Evolutionary conservation across 352 stramenopile genomes (phyloP).

Genomic region (Phytopythium kandeliae): DNA sequence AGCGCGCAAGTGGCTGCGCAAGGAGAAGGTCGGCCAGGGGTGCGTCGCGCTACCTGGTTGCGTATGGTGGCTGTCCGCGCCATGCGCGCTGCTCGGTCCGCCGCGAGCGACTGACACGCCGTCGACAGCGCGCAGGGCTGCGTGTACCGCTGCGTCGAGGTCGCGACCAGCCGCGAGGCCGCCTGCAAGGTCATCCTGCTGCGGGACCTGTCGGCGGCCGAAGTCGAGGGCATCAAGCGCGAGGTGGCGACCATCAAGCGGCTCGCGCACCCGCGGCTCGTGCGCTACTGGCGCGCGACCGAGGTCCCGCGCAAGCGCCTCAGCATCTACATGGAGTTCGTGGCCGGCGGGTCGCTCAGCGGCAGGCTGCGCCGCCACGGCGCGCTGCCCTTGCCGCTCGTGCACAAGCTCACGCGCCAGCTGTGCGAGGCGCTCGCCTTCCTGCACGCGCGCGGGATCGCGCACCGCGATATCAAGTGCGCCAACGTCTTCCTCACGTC

Average conservation of each 20-base stretch:
- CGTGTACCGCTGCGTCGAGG: conserved; percentile 68
- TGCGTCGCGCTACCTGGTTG: conserved; percentile 12
- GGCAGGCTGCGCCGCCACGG: conserved; percentile 43
- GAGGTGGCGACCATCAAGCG: conserved; percentile 69
- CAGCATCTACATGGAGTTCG: conserved; percentile 88
- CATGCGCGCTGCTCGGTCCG: too few species aligned
- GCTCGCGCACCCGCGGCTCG: conserved; percentile 46
- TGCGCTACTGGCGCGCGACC: conserved; percentile 58
- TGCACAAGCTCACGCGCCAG: conserved; percentile 72
- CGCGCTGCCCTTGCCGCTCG: conserved; percentile 28
- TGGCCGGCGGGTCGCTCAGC: conserved; percentile 74
- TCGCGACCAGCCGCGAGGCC: conserved; percentile 37
- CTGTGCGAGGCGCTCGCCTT: conserved; percentile 80
- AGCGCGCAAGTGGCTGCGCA: conserved; percentile 41
- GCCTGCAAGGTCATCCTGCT: conserved; percentile 70
- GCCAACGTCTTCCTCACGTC: conserved; percentile 69
- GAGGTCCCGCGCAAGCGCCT: conserved; percentile 54
- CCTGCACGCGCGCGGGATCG: conserved; percentile 84
- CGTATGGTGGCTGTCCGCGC: background rate
- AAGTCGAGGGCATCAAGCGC: conserved; percentile 53
- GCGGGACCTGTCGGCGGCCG: conserved; percentile 34
- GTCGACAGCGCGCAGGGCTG: conserved; percentile 47
- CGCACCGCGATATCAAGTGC: conserved; percentile 87
- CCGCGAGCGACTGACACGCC: too few species aligned
- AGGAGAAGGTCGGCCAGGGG: conserved; percentile 80